Conservation (phyloP, 2,329 filamentous ascomycete species). For the Monosporascus sp. region DNA sequence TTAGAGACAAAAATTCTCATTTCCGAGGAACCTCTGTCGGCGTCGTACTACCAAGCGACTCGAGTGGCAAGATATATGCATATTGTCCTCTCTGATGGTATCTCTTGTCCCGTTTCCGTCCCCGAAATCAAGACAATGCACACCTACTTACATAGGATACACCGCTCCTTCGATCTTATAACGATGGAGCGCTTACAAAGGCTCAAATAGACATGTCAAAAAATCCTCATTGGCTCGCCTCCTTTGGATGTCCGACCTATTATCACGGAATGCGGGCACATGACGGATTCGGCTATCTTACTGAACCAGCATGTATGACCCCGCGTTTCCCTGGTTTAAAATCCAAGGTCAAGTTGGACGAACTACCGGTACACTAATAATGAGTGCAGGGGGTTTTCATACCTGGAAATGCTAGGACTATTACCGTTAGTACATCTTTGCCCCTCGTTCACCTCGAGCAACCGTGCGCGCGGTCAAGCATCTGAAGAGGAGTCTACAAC, state of each 20-base stretch:
- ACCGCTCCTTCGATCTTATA: not conserved
- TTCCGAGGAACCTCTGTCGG: not conserved
- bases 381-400: too few species aligned
- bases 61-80: not conserved
- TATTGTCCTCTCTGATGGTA: too few species aligned
- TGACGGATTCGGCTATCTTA: not conserved
- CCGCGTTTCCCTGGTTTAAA: not conserved
- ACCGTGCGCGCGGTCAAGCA: not conserved
- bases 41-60: not conserved
- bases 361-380: too few species aligned
- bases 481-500: too few species aligned
- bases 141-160: not conserved
- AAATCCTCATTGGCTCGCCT: not conserved
- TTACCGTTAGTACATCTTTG: not conserved
- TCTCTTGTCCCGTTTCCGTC: too few species aligned
- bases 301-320: not conserved
- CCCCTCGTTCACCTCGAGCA: not conserved
- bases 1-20: not conserved
- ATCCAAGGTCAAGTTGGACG: too few species aligned
- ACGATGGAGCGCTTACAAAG: not conserved
- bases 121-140: not conserved
- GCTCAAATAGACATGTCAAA: not conserved
- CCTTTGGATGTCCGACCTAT: not conserved
- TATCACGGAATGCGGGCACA: not conserved
- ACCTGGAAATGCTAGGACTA: not conserved